Conservation (phyloP, 2,329 filamentous ascomycete species). For the Trichophyton benhamiae region DNA sequence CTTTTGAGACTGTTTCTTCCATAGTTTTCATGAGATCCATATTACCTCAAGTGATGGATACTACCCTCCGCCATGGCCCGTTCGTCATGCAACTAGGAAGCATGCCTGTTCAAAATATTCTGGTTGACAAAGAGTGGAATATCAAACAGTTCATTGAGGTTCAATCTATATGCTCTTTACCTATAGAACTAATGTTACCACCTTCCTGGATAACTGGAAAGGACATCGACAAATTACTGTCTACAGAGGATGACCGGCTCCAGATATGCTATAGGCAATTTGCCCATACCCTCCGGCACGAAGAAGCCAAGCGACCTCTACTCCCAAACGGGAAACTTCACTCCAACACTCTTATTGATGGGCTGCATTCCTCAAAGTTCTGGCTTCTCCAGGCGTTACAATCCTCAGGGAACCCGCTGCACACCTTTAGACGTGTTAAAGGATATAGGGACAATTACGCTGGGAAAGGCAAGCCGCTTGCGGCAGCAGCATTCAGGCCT, state of each 20-base stretch:
- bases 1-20: conserved; percentile 10
- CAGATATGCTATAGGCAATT: conserved; percentile 4
- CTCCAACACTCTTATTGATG: not conserved
- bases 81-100: conserved; percentile 28
- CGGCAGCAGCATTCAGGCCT: not conserved
- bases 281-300: conserved; percentile 9
- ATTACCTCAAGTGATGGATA: conserved; percentile 18
- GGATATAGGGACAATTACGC: not conserved
- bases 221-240: not conserved
- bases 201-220: conserved; percentile 19
- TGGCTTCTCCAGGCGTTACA: not conserved
- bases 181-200: conserved; percentile 19
- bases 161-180: conserved; percentile 25
- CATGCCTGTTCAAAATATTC: conserved; percentile 20
- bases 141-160: conserved; percentile 26
- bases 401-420: not conserved
- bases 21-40: conserved; percentile 21
- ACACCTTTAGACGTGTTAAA: not conserved
- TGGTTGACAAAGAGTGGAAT: conserved; percentile 22
- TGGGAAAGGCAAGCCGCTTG: not conserved
- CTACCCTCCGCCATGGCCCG: conserved; percentile 22
- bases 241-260: not conserved
- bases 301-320: conserved; percentile 6
- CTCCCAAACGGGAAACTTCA: not conserved
- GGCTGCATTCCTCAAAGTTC: not conserved